Evolutionary conservation across 306 rosid species (phyloP).

Genomic region (Fragaria vesca): DNA sequence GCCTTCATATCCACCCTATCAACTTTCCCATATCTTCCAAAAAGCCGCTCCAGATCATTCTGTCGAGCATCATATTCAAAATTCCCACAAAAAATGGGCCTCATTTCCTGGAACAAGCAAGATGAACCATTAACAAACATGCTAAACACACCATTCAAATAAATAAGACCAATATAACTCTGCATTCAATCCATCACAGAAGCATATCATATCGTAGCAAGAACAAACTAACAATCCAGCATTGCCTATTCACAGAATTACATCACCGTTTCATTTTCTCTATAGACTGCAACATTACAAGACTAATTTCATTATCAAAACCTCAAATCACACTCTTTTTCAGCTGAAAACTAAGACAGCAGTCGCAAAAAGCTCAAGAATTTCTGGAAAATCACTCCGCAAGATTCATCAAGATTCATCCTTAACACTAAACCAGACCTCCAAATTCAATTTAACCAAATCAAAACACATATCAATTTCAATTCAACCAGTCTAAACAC

Average conservation of each 20-base stretch:
- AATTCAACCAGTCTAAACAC: neutral
- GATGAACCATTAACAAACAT: neutral
- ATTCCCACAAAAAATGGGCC: conserved; percentile 90
- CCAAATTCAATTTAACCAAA: neutral
- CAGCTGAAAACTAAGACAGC: neutral
- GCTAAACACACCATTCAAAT: neutral
- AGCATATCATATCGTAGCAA: neutral
- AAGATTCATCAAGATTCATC: neutral
- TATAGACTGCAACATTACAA: neutral
- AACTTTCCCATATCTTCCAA: conserved; percentile 89
- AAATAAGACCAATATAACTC: neutral
- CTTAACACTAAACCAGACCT: neutral
- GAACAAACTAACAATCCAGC: conserved; percentile 4
- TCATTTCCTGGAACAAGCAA: conserved; percentile 56
- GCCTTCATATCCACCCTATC: conserved; percentile 99
- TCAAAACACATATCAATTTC: neutral
- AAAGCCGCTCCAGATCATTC: conserved; percentile 92
- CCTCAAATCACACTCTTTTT: neutral
- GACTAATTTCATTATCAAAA: neutral
- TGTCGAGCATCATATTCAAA: conserved; percentile 88
- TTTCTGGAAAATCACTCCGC: neutral
- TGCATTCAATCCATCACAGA: neutral
- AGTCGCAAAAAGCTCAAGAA: neutral
- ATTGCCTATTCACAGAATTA: neutral
- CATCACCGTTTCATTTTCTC: neutral